Conservation (phyloP, 2,329 filamentous ascomycete genomes). For the Pseudocercospora pini-densiflorae region DNA sequence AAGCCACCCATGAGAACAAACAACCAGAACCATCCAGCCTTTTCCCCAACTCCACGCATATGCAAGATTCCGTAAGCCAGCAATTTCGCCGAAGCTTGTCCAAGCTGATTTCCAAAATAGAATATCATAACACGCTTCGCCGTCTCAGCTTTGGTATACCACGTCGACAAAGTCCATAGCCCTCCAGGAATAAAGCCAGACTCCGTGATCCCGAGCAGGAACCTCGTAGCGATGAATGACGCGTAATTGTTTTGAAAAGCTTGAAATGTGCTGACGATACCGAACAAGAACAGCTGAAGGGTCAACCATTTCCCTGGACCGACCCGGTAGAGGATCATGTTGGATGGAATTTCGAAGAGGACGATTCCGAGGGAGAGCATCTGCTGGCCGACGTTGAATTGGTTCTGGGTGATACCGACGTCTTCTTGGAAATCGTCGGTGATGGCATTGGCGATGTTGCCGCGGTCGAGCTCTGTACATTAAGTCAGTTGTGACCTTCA, state of each 20-base stretch:
- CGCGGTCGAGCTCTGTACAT: conserved; percentile 34
- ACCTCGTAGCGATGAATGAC: conserved; percentile 44
- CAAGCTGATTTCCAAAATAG: conserved; percentile 53
- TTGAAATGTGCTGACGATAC: conserved; percentile 47
- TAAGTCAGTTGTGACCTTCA: background rate
- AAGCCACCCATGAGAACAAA: conserved; percentile 40
- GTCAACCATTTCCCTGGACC: conserved; percentile 47
- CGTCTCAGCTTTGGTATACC: conserved; percentile 54
- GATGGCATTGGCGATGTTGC: conserved; percentile 40
- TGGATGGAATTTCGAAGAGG: conserved; percentile 39
- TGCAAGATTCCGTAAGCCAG: conserved; percentile 49
- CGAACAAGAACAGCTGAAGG: conserved; percentile 44
- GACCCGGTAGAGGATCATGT: conserved; percentile 41
- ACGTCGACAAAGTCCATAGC: conserved; percentile 54
- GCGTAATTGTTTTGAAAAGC: conserved; percentile 46
- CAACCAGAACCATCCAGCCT: conserved; percentile 36
- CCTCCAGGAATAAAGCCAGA: conserved; percentile 55
- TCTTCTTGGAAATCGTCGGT: conserved; percentile 40
- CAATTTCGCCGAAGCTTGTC: conserved; percentile 47
- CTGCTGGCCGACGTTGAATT: conserved; percentile 42
- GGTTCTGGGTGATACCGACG: conserved; percentile 37
- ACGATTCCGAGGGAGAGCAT: conserved; percentile 42
- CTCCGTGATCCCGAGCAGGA: conserved; percentile 47
- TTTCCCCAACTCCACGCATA: conserved; percentile 31
- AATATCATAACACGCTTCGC: conserved; percentile 53